phyloP scores from a whole-genome alignment of 2,329 filamentous ascomycete genomes.

The Paraphoma sp. region DNA sequence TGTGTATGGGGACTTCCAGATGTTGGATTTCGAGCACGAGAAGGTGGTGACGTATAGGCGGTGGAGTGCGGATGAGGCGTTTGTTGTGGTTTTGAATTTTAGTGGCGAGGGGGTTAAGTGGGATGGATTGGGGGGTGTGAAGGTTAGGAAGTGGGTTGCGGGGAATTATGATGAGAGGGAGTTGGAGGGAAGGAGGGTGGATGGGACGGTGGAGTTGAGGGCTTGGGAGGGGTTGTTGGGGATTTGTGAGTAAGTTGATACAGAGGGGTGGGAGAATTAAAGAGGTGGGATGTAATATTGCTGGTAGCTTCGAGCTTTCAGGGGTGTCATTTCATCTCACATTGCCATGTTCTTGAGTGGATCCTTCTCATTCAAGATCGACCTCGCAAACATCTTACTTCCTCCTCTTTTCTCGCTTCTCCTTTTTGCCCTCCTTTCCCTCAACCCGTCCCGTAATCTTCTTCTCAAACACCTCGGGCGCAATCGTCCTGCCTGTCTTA shows the following conservation, averaged over 20 bases:
- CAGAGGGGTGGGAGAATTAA: no score
- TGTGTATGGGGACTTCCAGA: slow-evolving; percentile 66
- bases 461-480: slow-evolving; percentile 52
- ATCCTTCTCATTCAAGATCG: no score
- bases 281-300: no score
- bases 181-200: slow-evolving; percentile 21
- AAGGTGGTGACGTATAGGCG: slow-evolving; percentile 41
- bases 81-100: slow-evolving; percentile 44
- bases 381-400: background rate
- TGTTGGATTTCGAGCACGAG: slow-evolving; percentile 57
- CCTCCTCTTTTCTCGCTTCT: background rate
- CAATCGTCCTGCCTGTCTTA: slow-evolving; percentile 55
- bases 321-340: no score
- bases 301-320: no score
- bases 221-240: slow-evolving; percentile 48
- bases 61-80: slow-evolving; percentile 35
- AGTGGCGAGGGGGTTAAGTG: slow-evolving; percentile 37
- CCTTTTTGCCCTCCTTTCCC: slow-evolving; percentile 4
- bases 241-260: slow-evolving; percentile 1
- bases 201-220: slow-evolving; percentile 30
- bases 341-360: no score
- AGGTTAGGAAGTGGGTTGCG: slow-evolving; percentile 44
- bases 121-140: slow-evolving; percentile 32
- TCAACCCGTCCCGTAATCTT: slow-evolving; percentile 45
- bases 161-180: slow-evolving; percentile 45